Evolutionary conservation across 2,329 filamentous ascomycete species (phyloP).

Genomic region (Fusarium metavorans): DNA sequence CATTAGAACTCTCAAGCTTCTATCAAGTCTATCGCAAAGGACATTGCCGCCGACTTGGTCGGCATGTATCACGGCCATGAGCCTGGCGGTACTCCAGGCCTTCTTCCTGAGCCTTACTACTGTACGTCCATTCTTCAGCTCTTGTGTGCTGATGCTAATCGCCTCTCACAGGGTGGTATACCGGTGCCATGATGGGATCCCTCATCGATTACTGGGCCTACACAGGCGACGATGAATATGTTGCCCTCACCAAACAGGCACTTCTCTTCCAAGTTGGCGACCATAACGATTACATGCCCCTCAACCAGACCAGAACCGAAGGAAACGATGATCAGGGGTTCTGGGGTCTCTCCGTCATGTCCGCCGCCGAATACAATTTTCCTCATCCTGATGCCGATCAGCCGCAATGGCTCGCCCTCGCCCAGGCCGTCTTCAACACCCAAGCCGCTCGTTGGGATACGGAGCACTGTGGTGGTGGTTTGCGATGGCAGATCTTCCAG

Average conservation of each 20-base stretch:
- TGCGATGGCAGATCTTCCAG: conserved; percentile 87
- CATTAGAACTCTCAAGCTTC: conserved; percentile 55
- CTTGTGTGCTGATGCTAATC: conserved; percentile 5
- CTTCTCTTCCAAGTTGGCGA: conserved; percentile 81
- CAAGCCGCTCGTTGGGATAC: conserved; percentile 81
- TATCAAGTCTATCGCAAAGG: conserved; percentile 60
- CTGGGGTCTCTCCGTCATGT: conserved; percentile 78
- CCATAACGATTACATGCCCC: conserved; percentile 81
- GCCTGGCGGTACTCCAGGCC: conserved; percentile 62
- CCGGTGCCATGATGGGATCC: conserved; percentile 76
- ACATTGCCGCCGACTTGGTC: conserved; percentile 64
- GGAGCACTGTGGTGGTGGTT: conserved; percentile 76
- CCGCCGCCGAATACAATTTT: conserved; percentile 77
- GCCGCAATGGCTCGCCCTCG: conserved; percentile 78
- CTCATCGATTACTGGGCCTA: conserved; percentile 89
- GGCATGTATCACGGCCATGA: conserved; percentile 59
- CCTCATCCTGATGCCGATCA: conserved; percentile 66
- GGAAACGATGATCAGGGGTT: conserved; percentile 84
- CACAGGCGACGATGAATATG: conserved; percentile 79
- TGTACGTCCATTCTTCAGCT: conserved; percentile 53
- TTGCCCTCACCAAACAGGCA: conserved; percentile 73
- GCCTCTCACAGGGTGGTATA: conserved; percentile 72
- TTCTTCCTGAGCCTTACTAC: conserved; percentile 66
- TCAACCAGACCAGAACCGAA: conserved; percentile 75
- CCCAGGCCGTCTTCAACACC: conserved; percentile 84